These are phyloP conservation scores for Cantharellus cinnabarinus DNA, from an alignment of 768 basidiomycete genomes.

Conservation along the genomic window DNA sequence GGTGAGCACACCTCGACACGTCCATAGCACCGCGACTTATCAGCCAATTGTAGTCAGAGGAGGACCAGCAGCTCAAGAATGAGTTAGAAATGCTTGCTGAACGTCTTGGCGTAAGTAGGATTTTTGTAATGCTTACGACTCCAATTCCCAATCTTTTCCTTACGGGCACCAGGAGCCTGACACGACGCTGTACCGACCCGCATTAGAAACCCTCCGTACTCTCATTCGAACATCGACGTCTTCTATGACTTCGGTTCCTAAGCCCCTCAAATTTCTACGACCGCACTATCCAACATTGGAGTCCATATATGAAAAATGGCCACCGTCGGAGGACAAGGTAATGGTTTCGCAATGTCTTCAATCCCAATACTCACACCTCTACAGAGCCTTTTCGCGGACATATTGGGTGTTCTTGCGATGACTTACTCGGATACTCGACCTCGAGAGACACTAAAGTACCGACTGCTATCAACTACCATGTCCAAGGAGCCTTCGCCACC, in stretches of 20 bases:
- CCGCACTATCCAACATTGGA: conserved; percentile 83
- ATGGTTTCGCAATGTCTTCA: neutral
- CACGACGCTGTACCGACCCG: conserved; percentile 64
- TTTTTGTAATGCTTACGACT: neutral
- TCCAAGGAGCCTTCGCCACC: conserved; percentile 62
- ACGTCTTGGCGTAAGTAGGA: conserved; percentile 54
- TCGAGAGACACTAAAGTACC: conserved; percentile 85
- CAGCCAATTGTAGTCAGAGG: conserved; percentile 52
- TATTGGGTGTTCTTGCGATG: conserved; percentile 96
- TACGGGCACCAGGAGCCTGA: conserved; percentile 51
- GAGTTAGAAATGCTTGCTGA: conserved; percentile 97
- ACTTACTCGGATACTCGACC: conserved; percentile 97
- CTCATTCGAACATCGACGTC: conserved; percentile 92
- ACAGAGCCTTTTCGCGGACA: conserved; percentile 87
- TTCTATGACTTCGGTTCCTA: conserved; percentile 98
- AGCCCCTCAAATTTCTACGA: conserved; percentile 93
- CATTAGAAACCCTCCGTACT: conserved; percentile 81
- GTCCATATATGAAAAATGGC: conserved; percentile 63
- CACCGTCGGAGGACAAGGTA: conserved; percentile 60
- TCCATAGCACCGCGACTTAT: neutral
- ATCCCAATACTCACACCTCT: neutral
- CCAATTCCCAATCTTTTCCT: neutral
- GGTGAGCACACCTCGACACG: conserved; percentile 27
- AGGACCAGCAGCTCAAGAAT: conserved; percentile 78
- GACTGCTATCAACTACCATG: conserved; percentile 54